Evolutionary conservation across 169 alveolate species (phyloP), one percentile per base, ranked within the genome.

Genomic region (Plasmodium ovale): DNA sequence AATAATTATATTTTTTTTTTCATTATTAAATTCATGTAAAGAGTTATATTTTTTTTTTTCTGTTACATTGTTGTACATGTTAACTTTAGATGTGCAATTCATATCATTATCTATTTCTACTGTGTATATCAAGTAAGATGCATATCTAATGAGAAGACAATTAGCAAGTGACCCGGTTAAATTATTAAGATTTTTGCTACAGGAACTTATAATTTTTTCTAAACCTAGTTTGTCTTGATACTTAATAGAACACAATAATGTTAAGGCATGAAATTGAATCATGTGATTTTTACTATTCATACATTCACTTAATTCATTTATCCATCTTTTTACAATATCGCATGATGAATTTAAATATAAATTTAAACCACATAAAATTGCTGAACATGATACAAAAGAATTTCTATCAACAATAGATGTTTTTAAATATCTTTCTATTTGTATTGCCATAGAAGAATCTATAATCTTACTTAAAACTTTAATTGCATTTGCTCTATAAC

Each of bases 191-290:
- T 42, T 82, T 72, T 85, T 92, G 47, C 69, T 69, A 27, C 62
- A 79, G 33, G 84, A 87, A 51, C 88, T 85, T 9, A 90, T 79
- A 33, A 92, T 93, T 82, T 93, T 95, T 89, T 94, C 96, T 67
- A 93, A 84, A 25, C 96, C 97, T 67, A 95, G 74, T 53, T 95
- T 94, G 64, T 96, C 99, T 72, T 93, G 94, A 73, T 68, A 79
- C 59, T 98, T 96, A 53, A 98, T 93, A 70, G 97, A 98, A 65
- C 95, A 97, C 69, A 98, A 92, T 60, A 98, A 96, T 23, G 97
- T 94, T 72, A 98, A 91, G 53, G 99, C 99, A 87, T 98, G 99
- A 51, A 93, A 98, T 53, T 98, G 98, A 44, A 98, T 97, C 97
- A 97, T 97, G 49, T 96, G 95, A 91, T 95, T 96, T 62, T 95